Percentiles rank a stretch among this genome's conserved stretches.
These are phyloP conservation scores for Metschnikowia baotianmanensis DNA, from an alignment of 805 yeast species.

Conservation along the genomic window DNA sequence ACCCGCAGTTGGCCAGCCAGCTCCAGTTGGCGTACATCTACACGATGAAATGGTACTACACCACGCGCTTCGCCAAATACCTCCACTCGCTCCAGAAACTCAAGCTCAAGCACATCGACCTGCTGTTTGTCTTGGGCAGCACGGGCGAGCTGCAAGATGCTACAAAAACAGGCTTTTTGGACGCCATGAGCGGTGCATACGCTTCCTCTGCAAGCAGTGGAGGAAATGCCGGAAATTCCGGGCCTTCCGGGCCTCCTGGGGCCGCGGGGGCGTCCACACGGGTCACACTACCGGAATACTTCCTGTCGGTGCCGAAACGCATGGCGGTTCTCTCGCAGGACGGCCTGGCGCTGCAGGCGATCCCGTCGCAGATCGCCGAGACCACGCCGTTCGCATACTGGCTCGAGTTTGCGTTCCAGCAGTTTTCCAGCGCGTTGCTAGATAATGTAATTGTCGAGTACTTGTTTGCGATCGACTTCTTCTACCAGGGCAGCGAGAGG, in stretches of 20 bases:
- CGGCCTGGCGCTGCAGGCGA: conserved; percentile 37
- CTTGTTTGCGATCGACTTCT: conserved; percentile 69
- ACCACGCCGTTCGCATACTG: conserved; percentile 61
- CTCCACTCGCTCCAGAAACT: conserved; percentile 67
- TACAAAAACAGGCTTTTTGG: conserved; percentile 14
- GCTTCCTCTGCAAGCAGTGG: too few species aligned
- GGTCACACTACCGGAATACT: conserved; percentile 48
- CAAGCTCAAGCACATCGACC: conserved; percentile 54
- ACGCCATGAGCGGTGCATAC: conserved; percentile 9
- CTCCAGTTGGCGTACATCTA: conserved; percentile 75
- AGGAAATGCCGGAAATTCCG: too few species aligned
- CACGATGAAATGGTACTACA: conserved; percentile 94
- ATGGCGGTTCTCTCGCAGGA: conserved; percentile 44
- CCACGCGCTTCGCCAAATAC: conserved; percentile 73
- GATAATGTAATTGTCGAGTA: conserved; percentile 81
- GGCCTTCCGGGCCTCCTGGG: not conserved
- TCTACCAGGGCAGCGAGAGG: conserved; percentile 46
- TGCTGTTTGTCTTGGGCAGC: conserved; percentile 53
- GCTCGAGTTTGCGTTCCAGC: conserved; percentile 71
- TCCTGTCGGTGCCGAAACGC: conserved; percentile 53
- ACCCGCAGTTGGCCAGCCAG: conserved; percentile 65
- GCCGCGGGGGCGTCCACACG: conserved; percentile 10
- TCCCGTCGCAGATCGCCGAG: conserved; percentile 85
- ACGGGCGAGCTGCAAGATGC: conserved; percentile 22
- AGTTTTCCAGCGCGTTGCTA: conserved; percentile 66